Evolutionary conservation across 1,284 basidiomycete species (phyloP), one percentile per base, ranked within the genome.

Genomic region (Thecaphora thlaspeos): DNA sequence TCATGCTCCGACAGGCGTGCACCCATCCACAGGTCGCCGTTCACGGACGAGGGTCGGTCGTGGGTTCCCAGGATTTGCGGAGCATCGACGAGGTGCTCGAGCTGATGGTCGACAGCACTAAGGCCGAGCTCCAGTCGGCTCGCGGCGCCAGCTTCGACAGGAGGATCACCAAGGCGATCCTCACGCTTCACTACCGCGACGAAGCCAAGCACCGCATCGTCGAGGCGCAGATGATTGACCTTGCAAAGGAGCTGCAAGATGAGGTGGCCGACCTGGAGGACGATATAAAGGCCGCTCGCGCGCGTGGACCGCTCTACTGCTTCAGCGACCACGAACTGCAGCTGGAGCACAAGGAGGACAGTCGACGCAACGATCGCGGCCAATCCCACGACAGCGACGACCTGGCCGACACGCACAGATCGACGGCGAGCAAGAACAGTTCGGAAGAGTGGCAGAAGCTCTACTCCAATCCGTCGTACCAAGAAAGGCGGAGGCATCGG

Each of bases 11-110:
- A 1, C 75, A 75, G 43, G 73, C 75, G 2, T 76, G 75, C 50
- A 76, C 75, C 2, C 69, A 76, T 48, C 75, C 75, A 1, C 71
- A 76, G 22, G 61, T 76, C 4, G 67, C 66, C 2, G 38, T 68
- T 10, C 57, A 59, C 21, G 58, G 60, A 18, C 61, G 60, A 14
- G 51, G 59, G 51, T 34, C 24, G 51, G 51, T 51, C 17, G 57
- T 70, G 0, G 67, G 63, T 11, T 40, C 48, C 15, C 57, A 48
- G 17, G 68, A 69, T 32, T 47, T 76, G 37, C 68, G 69, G 34
- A 68, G 63, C 49, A 73, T 76, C 45, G 70, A 74, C 22, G 70
- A 75, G 21, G 73, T 75, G 28, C 65, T 76, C 12, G 62, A 56
- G 11, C 54, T 71, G 23, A 76, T 76, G 75, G 52, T 67, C 32